phyloP scores from a whole-genome alignment of 305 asterid species.

The Fraxinus platypoda region DNA sequence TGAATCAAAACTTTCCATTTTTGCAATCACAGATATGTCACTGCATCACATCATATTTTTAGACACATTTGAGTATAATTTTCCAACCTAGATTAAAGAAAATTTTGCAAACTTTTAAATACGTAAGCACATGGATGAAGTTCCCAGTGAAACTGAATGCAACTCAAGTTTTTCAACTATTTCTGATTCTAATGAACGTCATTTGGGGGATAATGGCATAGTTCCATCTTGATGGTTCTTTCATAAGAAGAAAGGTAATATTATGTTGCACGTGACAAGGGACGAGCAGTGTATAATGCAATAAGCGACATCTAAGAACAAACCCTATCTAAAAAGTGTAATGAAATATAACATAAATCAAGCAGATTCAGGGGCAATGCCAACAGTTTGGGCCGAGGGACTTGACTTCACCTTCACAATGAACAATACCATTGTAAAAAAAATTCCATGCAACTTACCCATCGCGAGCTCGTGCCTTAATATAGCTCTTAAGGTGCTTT shows the following conservation, averaged over 20 bases:
- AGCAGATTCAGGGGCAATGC: not conserved
- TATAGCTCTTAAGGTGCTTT: constrained; percentile 92
- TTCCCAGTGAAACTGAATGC: not conserved
- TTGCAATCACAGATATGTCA: constrained; percentile 82
- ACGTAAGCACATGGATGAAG: not conserved
- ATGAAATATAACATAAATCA: constrained; percentile 1
- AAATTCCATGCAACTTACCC: constrained; percentile 45
- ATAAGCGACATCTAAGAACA: not conserved
- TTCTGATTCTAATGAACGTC: not conserved
- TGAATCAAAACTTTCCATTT: constrained; percentile 94
- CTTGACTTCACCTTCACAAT: constrained; percentile 10
- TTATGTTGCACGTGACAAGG: not conserved
- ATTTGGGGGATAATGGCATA: not conserved
- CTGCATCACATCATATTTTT: constrained; percentile 44
- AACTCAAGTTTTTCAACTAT: not conserved
- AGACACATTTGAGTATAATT: not conserved
- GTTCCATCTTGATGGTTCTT: not conserved
- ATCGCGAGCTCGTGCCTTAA: constrained; percentile 92
- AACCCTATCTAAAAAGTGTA: not conserved
- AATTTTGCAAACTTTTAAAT: not conserved
- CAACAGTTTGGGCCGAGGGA: not conserved
- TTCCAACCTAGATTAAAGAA: not conserved
- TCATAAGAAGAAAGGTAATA: not conserved
- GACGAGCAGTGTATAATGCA: not conserved
- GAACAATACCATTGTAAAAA: constrained; percentile 3